phyloP scores from a whole-genome alignment of 352 stramenopile genomes.

The Phytopythium oedochilum region DNA sequence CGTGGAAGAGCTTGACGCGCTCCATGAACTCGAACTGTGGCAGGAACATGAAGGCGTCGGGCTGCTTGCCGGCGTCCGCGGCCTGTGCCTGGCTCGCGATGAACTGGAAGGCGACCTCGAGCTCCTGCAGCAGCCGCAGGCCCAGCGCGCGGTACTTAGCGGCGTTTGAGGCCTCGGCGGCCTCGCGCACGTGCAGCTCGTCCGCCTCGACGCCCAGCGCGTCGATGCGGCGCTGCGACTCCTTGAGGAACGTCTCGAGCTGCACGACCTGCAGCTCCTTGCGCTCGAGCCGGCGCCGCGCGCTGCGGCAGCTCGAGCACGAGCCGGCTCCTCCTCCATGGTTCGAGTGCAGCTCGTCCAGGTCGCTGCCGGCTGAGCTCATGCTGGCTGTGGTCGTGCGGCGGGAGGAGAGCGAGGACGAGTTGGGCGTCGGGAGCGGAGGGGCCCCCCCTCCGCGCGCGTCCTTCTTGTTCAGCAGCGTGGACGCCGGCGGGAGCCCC shows the following conservation, averaged over 20 bases:
- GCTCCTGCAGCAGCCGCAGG: slow-evolving; percentile 64
- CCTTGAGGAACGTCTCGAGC: slow-evolving; percentile 73
- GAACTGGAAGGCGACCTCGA: slow-evolving; percentile 70
- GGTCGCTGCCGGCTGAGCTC: slow-evolving; percentile 57
- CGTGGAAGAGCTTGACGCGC: slow-evolving; percentile 62
- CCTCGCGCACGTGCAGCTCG: slow-evolving; percentile 52
- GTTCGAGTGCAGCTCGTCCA: slow-evolving; percentile 28
- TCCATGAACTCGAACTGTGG: slow-evolving; percentile 73
- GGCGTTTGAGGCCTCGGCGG: slow-evolving; percentile 60
- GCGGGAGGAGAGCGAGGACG: slow-evolving; percentile 34
- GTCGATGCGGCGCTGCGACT: slow-evolving; percentile 75
- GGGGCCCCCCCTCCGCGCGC: slow-evolving; percentile 9
- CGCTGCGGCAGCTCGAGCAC: slow-evolving; percentile 46
- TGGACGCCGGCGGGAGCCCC: slow-evolving; percentile 35
- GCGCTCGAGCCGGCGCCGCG: slow-evolving; percentile 57
- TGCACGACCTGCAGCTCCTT: slow-evolving; percentile 75
- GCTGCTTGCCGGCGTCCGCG: slow-evolving; percentile 8
- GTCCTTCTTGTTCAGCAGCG: slow-evolving; percentile 18
- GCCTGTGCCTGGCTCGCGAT: slow-evolving; percentile 50
- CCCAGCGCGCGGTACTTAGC: slow-evolving; percentile 47
- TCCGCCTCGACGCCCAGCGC: slow-evolving; percentile 57
- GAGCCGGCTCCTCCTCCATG: slow-evolving; percentile 7
- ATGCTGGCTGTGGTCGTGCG: slow-evolving; percentile 53
- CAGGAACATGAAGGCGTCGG: slow-evolving; percentile 45
- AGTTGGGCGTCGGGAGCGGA: slow-evolving; percentile 9